phyloP scores from a whole-genome alignment of 1,139 yeast genomes.

The Lodderomyces margitis region DNA sequence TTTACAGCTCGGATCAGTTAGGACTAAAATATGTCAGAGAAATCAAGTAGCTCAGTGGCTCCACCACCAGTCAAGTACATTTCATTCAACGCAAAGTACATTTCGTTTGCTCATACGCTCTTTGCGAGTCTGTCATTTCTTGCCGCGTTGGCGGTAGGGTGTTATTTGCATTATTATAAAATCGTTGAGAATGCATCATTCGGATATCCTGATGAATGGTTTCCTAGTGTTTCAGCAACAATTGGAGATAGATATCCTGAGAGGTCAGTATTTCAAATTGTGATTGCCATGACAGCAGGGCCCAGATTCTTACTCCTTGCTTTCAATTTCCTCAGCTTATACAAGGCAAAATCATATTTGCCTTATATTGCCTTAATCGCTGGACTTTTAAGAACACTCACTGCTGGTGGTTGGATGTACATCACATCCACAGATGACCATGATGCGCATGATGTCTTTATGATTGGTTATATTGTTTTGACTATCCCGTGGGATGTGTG shows the following conservation, averaged over 20 bases:
- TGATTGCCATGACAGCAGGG: constrained; percentile 77
- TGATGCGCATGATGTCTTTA: constrained; percentile 91
- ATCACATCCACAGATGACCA: constrained; percentile 96
- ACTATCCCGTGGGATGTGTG: constrained; percentile 89
- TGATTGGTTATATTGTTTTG: constrained; percentile 84
- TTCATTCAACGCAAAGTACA: constrained; percentile 55
- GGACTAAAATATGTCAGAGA: neutral
- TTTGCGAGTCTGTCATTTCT: constrained; percentile 73
- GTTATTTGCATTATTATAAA: constrained; percentile 73
- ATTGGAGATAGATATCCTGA: constrained; percentile 98
- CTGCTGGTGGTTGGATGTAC: constrained; percentile 99
- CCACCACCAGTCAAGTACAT: constrained; percentile 8
- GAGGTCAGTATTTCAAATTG: constrained; percentile 83
- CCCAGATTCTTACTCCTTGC: constrained; percentile 79
- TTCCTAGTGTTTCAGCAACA: constrained; percentile 94
- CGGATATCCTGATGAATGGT: constrained; percentile 98
- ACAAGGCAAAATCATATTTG: constrained; percentile 34
- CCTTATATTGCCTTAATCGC: constrained; percentile 48
- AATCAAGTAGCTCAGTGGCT: neutral
- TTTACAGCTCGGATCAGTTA: neutral
- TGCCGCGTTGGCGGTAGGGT: constrained; percentile 72
- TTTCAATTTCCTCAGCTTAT: constrained; percentile 51
- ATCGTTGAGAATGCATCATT: constrained; percentile 82
- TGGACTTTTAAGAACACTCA: constrained; percentile 80
- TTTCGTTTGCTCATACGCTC: constrained; percentile 69